phyloP scores from a whole-genome alignment of 2,329 filamentous ascomycete species.

The Paracorniculantispora psalliotae region DNA sequence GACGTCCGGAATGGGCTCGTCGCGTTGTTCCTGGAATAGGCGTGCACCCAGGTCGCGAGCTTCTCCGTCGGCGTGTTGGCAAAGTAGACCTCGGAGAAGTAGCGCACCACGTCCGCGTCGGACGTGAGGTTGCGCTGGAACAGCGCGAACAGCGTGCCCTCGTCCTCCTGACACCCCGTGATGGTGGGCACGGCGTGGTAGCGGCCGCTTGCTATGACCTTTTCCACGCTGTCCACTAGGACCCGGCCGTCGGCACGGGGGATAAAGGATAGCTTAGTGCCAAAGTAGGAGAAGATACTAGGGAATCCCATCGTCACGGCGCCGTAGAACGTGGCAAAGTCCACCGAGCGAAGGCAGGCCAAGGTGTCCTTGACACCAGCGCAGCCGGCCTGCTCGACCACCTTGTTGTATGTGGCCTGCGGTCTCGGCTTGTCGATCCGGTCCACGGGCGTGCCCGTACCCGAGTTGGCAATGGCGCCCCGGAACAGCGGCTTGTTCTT shows the following conservation, averaged over 20 bases:
- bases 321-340: slow-evolving; percentile 46
- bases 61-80: slow-evolving; percentile 44
- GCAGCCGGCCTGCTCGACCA: slow-evolving; percentile 51
- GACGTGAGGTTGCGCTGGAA: slow-evolving; percentile 65
- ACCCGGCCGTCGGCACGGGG: slow-evolving; percentile 66
- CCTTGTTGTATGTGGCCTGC: slow-evolving; percentile 49
- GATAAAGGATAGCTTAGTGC: slow-evolving; percentile 66
- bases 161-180: slow-evolving; percentile 73
- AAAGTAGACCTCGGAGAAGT: slow-evolving; percentile 59
- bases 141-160: slow-evolving; percentile 69
- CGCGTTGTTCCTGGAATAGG: slow-evolving; percentile 52
- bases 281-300: slow-evolving; percentile 60
- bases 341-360: slow-evolving; percentile 6
- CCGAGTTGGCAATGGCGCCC: slow-evolving; percentile 60
- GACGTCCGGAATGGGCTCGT: slow-evolving; percentile 66
- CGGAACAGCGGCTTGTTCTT: slow-evolving; percentile 60
- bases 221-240: slow-evolving; percentile 59
- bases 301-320: slow-evolving; percentile 65
- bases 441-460: slow-evolving; percentile 44
- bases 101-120: slow-evolving; percentile 52
- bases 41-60: slow-evolving; percentile 52
- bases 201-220: slow-evolving; percentile 45
- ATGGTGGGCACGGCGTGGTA: slow-evolving; percentile 47
- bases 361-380: not conserved
- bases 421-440: slow-evolving; percentile 51